Percentiles rank a stretch among this genome's conserved stretches.
phyloP scores from a whole-genome alignment of 345 rosid species.

The Mangifera indica region DNA sequence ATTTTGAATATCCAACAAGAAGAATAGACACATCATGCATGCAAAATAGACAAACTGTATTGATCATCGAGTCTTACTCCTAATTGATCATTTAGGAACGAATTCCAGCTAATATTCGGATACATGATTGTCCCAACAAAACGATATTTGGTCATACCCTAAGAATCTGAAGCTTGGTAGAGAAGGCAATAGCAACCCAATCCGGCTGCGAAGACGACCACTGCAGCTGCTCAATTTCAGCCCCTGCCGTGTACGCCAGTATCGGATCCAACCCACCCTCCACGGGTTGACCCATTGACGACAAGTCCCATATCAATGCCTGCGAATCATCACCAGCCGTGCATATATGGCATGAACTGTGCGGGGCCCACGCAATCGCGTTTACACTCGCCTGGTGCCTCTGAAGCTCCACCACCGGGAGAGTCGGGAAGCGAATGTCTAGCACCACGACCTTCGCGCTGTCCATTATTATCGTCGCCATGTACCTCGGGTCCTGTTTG shows the following conservation, averaged over 20 bases:
- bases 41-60: neutral
- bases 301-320: slow-evolving; percentile 95
- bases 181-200: slow-evolving; percentile 98
- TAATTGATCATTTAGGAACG: slow-evolving; percentile 1
- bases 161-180: slow-evolving; percentile 90
- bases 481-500: slow-evolving; percentile 95
- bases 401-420: slow-evolving; percentile 91
- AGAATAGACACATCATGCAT: neutral
- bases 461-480: slow-evolving; percentile 98
- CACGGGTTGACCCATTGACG: slow-evolving; percentile 92
- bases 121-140: slow-evolving; percentile 1
- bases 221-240: slow-evolving; percentile 94
- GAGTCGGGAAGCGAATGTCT: slow-evolving; percentile 89
- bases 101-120: neutral
- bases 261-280: slow-evolving; percentile 96
- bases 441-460: slow-evolving; percentile 88
- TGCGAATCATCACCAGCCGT: slow-evolving; percentile 97
- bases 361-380: slow-evolving; percentile 99
- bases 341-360: slow-evolving; percentile 92
- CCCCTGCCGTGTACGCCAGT: slow-evolving; percentile 91
- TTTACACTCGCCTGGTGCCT: slow-evolving; percentile 87
- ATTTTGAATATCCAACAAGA: slow-evolving; percentile 3
- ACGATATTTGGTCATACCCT: slow-evolving; percentile 58
- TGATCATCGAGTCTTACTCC: slow-evolving; percentile 4
- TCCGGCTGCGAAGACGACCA: slow-evolving; percentile 99